Conservation (phyloP, 805 yeast genomes). For the Vanderwaltozyma yarrowii region DNA sequence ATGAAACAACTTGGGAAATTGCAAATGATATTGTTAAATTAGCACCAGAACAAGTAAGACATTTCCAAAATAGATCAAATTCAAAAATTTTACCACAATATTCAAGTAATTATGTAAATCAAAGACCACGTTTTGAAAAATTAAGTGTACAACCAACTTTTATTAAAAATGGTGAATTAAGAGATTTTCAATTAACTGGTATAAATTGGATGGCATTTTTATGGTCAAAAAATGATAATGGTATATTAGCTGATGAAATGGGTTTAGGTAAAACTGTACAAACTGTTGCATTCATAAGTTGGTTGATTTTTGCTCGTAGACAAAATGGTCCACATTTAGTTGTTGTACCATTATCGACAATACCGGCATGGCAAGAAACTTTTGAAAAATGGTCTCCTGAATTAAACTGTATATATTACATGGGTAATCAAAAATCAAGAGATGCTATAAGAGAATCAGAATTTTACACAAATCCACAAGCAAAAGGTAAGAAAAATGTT, state of each 20-base stretch:
- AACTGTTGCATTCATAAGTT: conserved; percentile 86
- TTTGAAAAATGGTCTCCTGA: conserved; percentile 98
- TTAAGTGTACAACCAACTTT: conserved; percentile 77
- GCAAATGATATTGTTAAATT: conserved; percentile 77
- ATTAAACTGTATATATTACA: conserved; percentile 79
- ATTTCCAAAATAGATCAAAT: conserved; percentile 68
- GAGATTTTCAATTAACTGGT: conserved; percentile 97
- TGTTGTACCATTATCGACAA: conserved; percentile 91
- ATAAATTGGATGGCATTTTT: conserved; percentile 98
- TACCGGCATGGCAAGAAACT: conserved; percentile 99
- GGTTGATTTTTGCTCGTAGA: conserved; percentile 91
- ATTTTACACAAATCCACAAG: conserved; percentile 52
- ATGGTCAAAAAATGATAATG: conserved; percentile 96
- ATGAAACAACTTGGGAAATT: conserved; percentile 94
- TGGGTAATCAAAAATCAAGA: conserved; percentile 87
- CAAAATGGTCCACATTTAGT: conserved; percentile 97
- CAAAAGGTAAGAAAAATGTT: conserved; percentile 43
- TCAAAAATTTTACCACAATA: conserved; percentile 78
- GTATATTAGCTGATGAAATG: conserved; percentile 97
- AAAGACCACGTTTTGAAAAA: conserved; percentile 85
- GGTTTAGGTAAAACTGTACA: conserved; percentile 98
- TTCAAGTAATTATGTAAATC: conserved; percentile 62
- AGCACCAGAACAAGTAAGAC: conserved; percentile 76
- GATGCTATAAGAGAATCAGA: conserved; percentile 75
- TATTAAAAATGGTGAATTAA: conserved; percentile 79